Evolutionary conservation across 2,329 filamentous ascomycete genomes (phyloP).

Genomic region (Beauveria caledonica): DNA sequence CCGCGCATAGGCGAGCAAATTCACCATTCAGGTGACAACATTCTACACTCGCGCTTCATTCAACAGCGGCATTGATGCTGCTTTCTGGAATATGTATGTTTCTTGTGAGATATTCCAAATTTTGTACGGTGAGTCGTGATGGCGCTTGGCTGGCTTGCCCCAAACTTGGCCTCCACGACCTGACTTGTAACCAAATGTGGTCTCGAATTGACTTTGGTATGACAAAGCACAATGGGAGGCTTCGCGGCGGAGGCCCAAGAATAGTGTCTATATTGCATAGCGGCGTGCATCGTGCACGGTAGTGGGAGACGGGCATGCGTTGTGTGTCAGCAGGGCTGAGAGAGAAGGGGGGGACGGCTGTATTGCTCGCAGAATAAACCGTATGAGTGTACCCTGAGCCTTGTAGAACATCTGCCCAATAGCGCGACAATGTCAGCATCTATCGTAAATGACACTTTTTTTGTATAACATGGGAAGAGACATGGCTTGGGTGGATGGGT

Average conservation of each 20-base stretch:
- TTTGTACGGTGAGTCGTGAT: background rate
- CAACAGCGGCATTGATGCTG: background rate
- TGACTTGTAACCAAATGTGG: too few species aligned
- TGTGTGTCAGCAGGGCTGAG: too few species aligned
- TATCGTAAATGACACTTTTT: background rate
- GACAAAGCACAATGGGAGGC: conserved; percentile 28
- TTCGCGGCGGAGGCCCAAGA: background rate
- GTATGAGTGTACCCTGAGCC: too few species aligned
- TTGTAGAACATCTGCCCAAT: background rate
- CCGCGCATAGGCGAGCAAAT: background rate
- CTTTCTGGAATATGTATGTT: background rate
- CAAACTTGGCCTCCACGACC: background rate
- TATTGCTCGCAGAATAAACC: too few species aligned
- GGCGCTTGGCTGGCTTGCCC: background rate
- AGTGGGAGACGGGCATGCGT: background rate
- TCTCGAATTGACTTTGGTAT: conserved; percentile 26
- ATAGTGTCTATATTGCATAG: background rate
- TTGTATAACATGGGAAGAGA: background rate
- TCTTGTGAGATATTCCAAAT: too few species aligned
- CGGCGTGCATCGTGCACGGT: background rate
- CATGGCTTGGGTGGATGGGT: background rate
- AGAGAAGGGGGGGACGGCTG: background rate
- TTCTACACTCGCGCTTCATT: background rate
- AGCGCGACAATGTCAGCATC: background rate
- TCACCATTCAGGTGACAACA: background rate